Conservation (phyloP, 2,329 filamentous ascomycete genomes). For the Chalara sp. region DNA sequence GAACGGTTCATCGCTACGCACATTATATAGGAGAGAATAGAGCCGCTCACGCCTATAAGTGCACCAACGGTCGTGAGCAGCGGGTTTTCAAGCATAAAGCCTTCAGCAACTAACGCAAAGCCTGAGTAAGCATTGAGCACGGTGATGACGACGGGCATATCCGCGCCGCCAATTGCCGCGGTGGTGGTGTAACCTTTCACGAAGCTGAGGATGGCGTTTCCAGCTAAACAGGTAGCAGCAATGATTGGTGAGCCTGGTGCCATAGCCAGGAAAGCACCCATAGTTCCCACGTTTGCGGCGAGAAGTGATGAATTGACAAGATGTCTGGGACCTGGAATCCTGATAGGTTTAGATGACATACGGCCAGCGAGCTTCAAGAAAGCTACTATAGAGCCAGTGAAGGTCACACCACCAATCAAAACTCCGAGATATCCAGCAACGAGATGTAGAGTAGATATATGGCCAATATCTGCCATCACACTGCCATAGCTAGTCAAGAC, state of each 20-base stretch:
- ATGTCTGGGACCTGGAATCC: constrained; percentile 66
- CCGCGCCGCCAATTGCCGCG: constrained; percentile 82
- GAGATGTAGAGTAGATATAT: constrained; percentile 72
- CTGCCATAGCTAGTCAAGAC: constrained; percentile 85
- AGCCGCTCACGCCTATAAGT: constrained; percentile 81
- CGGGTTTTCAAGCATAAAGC: constrained; percentile 85
- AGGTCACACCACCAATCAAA: constrained; percentile 78
- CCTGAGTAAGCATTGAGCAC: constrained; percentile 88
- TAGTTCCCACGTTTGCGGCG: constrained; percentile 70
- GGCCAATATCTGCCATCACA: constrained; percentile 65
- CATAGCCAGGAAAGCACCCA: constrained; percentile 78
- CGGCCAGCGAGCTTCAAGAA: constrained; percentile 80
- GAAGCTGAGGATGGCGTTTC: constrained; percentile 73
- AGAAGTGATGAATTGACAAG: constrained; percentile 68
- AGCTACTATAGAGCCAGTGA: constrained; percentile 84
- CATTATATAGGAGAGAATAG: constrained; percentile 80
- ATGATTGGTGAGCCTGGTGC: constrained; percentile 73
- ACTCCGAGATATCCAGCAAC: constrained; percentile 84
- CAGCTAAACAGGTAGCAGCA: constrained; percentile 69
- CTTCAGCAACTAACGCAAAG: constrained; percentile 83
- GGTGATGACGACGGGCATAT: constrained; percentile 90
- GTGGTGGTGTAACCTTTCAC: constrained; percentile 84
- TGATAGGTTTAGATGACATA: constrained; percentile 71
- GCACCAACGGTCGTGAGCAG: constrained; percentile 80
- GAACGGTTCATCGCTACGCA: constrained; percentile 90